Evolutionary conservation across 495 filamentous ascomycete species (phyloP).

Genomic region (Hypomontagnella monticulosa): DNA sequence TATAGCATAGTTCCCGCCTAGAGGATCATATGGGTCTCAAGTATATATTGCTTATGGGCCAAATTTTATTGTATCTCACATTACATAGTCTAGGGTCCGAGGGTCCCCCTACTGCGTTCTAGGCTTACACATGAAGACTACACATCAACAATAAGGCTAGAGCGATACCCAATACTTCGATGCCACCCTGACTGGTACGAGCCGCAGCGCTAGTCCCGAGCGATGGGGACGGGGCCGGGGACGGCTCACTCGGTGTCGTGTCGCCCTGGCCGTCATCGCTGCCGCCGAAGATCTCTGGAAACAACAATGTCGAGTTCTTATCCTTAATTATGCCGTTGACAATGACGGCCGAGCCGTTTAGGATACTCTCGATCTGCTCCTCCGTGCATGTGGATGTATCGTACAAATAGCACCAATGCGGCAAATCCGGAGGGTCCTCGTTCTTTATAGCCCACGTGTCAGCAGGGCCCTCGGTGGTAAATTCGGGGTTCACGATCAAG

Average conservation of each 20-base stretch:
- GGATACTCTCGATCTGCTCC: slow-evolving; percentile 59
- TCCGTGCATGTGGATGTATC: slow-evolving; percentile 62
- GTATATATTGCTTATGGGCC: no score
- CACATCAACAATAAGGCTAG: slow-evolving; percentile 18
- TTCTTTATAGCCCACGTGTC: slow-evolving; percentile 64
- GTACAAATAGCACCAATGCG: slow-evolving; percentile 68
- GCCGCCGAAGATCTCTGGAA: slow-evolving; percentile 47
- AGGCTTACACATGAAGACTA: background rate
- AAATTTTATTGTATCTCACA: no score
- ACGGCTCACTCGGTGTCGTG: slow-evolving; percentile 40
- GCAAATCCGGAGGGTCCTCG: slow-evolving; percentile 51
- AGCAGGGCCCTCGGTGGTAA: slow-evolving; percentile 59
- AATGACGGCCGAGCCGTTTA: slow-evolving; percentile 54
- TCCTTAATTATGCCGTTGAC: slow-evolving; percentile 62
- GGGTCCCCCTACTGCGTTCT: no score
- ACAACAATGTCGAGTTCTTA: slow-evolving; percentile 50
- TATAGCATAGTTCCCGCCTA: no score
- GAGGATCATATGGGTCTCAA: no score
- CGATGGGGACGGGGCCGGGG: slow-evolving; percentile 40
- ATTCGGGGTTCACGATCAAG: slow-evolving; percentile 57
- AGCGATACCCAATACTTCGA: slow-evolving; percentile 12
- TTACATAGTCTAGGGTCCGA: no score
- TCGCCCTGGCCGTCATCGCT: slow-evolving; percentile 52
- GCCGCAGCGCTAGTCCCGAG: slow-evolving; percentile 30
- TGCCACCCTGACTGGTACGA: background rate